Evolutionary conservation across 257 asterid genomes (phyloP), one percentile per base, ranked within the genome.

Genomic region (Solanum corneliomulleri): DNA sequence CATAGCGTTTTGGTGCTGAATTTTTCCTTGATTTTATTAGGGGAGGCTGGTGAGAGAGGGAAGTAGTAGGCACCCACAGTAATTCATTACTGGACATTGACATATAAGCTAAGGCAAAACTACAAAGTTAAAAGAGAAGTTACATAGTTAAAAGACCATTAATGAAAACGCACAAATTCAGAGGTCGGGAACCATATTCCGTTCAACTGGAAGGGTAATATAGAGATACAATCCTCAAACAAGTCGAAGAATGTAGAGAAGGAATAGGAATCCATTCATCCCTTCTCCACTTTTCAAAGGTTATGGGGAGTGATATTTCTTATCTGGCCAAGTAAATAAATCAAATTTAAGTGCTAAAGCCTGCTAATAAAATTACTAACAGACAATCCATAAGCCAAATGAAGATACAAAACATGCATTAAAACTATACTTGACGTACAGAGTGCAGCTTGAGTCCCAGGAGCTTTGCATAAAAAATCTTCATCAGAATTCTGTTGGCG

Each of bases 401-500:
- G 23, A 25, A 27, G 66, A 78, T 45, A 27, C 14, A 78, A 45
- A 78, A 78, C 68, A 10, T 80, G 27, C 68, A 80, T 80, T 29
- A 5, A 47, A 44, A 47, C 27, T 45, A 80, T 7, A 18, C 68
- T 81, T 44, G 23, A 42, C 60, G 7, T 12, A 42, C 83, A 4
- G 37, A 75, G 33, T 39, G 35, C 83, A 13, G 37, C 69, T 49
- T 10, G 85, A 81, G 42, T 49, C 35, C 58, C 69, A 18, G 66
- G 44, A 49, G 69, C 66, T 29, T 81, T 18, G 45, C 69, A 33
- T 49, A 18, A 81, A 13, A 86, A 60, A 20, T 21, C n/a, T 89
- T 75, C 15, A 58, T 91, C 90, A 92, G 91, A 92, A 86, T 10
- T 90, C 94, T 8, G 92, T 90, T 1, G 94, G 94, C 3, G 94